Conservation (phyloP, 2,329 filamentous ascomycete genomes). For the Metarhizium anisopliae region DNA sequence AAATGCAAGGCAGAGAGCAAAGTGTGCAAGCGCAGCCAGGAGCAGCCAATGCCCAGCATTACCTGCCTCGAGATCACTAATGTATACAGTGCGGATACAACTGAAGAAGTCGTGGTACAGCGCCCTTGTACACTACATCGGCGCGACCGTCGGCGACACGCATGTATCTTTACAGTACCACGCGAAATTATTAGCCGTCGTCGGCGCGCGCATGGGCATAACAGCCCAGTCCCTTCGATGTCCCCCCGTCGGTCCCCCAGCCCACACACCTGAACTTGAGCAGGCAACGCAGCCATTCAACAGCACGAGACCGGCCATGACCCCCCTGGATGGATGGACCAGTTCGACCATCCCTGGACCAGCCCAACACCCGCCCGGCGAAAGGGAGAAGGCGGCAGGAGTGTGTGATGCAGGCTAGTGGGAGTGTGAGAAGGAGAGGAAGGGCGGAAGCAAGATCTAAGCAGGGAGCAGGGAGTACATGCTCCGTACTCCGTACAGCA, state of each 20-base stretch:
- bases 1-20: too few species aligned
- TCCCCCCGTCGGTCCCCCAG: background rate
- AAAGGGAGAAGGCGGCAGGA: background rate
- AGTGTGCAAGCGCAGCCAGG: too few species aligned
- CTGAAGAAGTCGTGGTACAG: constrained; percentile 18
- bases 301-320: background rate
- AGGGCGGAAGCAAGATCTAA: background rate
- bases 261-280: background rate
- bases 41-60: background rate
- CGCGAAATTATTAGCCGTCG: constrained; percentile 10
- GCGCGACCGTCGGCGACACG: constrained; percentile 19
- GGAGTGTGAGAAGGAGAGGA: background rate
- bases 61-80: constrained; percentile 6
- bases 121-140: constrained; percentile 26
- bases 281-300: constrained; percentile 3
- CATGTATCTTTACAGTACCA: constrained; percentile 32
- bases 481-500: background rate
- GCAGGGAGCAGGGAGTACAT: background rate
- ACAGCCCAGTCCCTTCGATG: background rate
- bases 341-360: background rate
- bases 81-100: constrained; percentile 27
- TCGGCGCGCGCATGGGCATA: constrained; percentile 1
- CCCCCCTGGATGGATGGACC: background rate
- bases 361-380: background rate
- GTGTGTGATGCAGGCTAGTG: background rate